Conservation (phyloP, 257 asterid genomes). For the Penstemon barbatus region DNA sequence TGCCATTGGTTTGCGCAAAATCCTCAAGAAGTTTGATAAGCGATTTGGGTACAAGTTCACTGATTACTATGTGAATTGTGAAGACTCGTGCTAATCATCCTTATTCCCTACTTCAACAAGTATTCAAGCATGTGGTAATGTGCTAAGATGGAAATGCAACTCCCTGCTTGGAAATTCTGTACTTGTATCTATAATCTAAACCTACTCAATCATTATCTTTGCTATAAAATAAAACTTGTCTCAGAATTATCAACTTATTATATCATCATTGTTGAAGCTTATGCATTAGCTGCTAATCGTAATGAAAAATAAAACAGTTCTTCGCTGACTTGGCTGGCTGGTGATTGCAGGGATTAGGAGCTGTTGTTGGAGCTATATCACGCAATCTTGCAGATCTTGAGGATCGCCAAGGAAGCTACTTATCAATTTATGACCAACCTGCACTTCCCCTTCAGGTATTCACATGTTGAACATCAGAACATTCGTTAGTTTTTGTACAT, state of each 20-base stretch:
- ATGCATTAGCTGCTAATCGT: too few species aligned
- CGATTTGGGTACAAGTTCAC: slow-evolving; percentile 88
- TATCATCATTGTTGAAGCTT: too few species aligned
- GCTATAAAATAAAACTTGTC: too few species aligned
- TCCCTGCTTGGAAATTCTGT: slow-evolving; percentile 8
- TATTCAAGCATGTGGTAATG: slow-evolving; percentile 98
- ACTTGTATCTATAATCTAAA: background rate
- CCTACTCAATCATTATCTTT: background rate
- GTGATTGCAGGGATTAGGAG: too few species aligned
- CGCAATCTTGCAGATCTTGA: too few species aligned
- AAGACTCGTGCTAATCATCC: slow-evolving; percentile 99
- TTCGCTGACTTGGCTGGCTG: too few species aligned
- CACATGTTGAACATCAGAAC: slow-evolving; percentile 14
- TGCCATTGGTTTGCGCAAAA: slow-evolving; percentile 89
- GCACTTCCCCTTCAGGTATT: too few species aligned
- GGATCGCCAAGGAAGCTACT: too few species aligned
- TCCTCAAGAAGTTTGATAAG: slow-evolving; percentile 95
- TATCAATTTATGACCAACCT: too few species aligned
- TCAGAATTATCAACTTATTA: too few species aligned
- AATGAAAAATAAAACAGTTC: too few species aligned
- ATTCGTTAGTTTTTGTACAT: slow-evolving; percentile 10
- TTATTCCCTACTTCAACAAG: slow-evolving; percentile 97
- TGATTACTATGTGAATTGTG: slow-evolving; percentile 87
- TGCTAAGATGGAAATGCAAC: slow-evolving; percentile 21
- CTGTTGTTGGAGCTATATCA: too few species aligned